phyloP scores from a whole-genome alignment of 2,329 filamentous ascomycete genomes.

The Calycina marina region DNA sequence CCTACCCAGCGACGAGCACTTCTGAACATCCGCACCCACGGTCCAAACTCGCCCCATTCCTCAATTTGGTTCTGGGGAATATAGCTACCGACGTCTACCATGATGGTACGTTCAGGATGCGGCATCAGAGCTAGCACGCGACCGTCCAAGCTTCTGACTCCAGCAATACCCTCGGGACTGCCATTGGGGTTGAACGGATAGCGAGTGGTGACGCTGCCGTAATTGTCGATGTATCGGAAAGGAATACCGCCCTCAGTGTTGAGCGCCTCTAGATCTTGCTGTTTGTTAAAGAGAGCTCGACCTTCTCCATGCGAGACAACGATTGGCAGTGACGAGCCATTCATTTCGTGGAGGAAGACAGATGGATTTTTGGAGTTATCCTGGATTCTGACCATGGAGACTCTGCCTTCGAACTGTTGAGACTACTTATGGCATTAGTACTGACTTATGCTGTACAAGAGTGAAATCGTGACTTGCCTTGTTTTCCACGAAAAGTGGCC shows the following conservation, averaged over 20 bases:
- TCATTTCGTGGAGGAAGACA: conserved; percentile 88
- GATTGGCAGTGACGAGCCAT: conserved; percentile 67
- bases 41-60: conserved; percentile 55
- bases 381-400: conserved; percentile 69
- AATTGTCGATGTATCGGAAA: conserved; percentile 77
- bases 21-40: conserved; percentile 58
- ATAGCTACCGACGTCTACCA: conserved; percentile 54
- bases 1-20: conserved; percentile 56
- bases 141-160: conserved; percentile 49
- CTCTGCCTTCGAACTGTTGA: conserved; percentile 81
- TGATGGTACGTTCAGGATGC: conserved; percentile 55
- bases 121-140: conserved; percentile 61
- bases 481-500: conserved; percentile 82
- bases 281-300: conserved; percentile 53
- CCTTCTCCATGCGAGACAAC: conserved; percentile 87
- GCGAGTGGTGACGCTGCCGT: conserved; percentile 54
- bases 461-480: too few species aligned
- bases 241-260: conserved; percentile 55
- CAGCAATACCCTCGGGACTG: conserved; percentile 53
- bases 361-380: conserved; percentile 45
- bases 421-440: too few species aligned
- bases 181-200: conserved; percentile 84
- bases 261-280: conserved; percentile 37
- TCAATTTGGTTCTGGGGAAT: conserved; percentile 38
- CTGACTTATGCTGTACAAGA: too few species aligned